phyloP scores from a whole-genome alignment of 345 rosid genomes.

The Eucalyptus sp. region DNA sequence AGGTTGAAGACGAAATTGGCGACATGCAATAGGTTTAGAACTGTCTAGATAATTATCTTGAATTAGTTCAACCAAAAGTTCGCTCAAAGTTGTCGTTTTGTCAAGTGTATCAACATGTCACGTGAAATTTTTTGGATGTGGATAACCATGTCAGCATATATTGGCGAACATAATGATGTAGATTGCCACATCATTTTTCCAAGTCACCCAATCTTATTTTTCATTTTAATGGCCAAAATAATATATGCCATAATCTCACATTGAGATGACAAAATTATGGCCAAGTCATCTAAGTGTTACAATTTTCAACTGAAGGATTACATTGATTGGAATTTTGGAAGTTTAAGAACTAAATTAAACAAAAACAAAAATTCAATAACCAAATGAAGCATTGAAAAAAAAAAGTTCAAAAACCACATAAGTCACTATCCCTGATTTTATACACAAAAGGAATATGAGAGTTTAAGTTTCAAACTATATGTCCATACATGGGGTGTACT shows the following conservation, averaged over 20 bases:
- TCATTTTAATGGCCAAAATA: neutral
- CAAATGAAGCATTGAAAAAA: too few species aligned
- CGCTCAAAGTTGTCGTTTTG: neutral
- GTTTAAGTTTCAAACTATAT: too few species aligned
- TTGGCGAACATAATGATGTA: neutral
- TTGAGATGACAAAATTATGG: neutral
- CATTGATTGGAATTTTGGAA: neutral
- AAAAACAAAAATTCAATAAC: too few species aligned
- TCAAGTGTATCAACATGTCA: neutral
- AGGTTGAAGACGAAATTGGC: neutral
- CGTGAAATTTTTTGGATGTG: neutral
- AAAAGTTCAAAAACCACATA: too few species aligned
- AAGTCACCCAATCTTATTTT: neutral
- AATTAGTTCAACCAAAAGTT: neutral
- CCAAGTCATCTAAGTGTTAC: neutral
- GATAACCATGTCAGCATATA: neutral
- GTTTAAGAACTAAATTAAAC: neutral
- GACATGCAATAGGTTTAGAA: neutral
- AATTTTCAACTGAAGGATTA: too few species aligned
- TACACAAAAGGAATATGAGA: too few species aligned
- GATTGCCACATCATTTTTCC: neutral
- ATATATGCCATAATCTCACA: too few species aligned
- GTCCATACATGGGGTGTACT: neutral
- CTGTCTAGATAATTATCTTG: too few species aligned
- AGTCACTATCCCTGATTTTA: too few species aligned